These are phyloP conservation scores for Ogataea ramenticola DNA, from an alignment of 805 yeast species.

Conservation along the genomic window DNA sequence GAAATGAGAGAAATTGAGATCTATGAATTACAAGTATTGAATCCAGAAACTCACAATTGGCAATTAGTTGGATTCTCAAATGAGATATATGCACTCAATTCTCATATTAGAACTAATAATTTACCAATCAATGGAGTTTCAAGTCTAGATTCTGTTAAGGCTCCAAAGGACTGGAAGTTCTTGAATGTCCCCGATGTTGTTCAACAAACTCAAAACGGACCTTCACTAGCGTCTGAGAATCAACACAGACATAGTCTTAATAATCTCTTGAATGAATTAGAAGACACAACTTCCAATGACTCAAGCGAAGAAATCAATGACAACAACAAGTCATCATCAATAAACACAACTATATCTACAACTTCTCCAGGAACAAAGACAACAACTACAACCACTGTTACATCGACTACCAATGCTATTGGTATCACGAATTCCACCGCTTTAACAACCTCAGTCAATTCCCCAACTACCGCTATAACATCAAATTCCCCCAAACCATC, in stretches of 20 bases:
- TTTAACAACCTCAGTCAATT: not conserved
- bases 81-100: constrained; percentile 46
- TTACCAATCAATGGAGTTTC: constrained; percentile 21
- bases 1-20: constrained; percentile 52
- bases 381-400: constrained; percentile 15
- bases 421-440: not conserved
- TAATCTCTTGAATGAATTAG: not conserved
- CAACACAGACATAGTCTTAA: not conserved
- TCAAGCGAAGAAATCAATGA: not conserved
- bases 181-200: constrained; percentile 2
- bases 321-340: too few species aligned
- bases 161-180: constrained; percentile 59
- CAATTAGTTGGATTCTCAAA: constrained; percentile 49
- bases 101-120: constrained; percentile 28
- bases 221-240: not conserved
- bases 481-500: constrained; percentile 2
- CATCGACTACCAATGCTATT: not conserved
- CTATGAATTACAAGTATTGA: constrained; percentile 57
- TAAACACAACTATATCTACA: too few species aligned
- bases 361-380: not conserved
- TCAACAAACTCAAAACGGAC: too few species aligned
- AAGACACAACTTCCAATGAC: not conserved
- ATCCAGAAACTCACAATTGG: constrained; percentile 50
- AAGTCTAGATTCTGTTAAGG: constrained; percentile 33
- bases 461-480: constrained; percentile 4